These are phyloP conservation scores for Calycina herbarum DNA, from an alignment of 2,329 filamentous ascomycete species.

Conservation along the genomic window DNA sequence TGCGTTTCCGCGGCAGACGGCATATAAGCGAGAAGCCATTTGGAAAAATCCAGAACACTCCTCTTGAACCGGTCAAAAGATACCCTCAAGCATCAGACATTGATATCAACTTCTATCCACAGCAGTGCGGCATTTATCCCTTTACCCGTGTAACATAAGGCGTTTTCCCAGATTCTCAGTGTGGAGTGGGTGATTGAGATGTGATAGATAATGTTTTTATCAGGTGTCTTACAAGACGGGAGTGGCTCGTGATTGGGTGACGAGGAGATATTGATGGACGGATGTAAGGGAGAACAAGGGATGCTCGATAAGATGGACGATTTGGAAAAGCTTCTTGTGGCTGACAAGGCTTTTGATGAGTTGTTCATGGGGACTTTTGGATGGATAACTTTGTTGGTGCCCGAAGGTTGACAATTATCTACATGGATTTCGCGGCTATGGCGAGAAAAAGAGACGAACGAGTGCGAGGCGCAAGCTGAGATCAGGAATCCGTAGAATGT, in stretches of 20 bases:
- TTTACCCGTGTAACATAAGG: neutral
- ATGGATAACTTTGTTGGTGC: neutral
- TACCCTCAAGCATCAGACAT: too few relatives aligned
- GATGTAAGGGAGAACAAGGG: conserved; percentile 1
- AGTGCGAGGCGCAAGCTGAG: neutral
- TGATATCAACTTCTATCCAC: too few relatives aligned
- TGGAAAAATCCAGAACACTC: too few relatives aligned
- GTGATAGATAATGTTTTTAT: neutral
- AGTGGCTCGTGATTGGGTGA: neutral
- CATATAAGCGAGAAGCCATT: too few relatives aligned
- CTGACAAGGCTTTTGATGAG: neutral
- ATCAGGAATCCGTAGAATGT: neutral
- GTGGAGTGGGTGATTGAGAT: neutral
- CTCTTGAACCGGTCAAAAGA: too few relatives aligned
- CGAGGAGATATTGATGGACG: neutral
- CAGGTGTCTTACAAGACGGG: neutral
- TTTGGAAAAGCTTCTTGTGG: conserved; percentile 4
- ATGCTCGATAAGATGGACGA: neutral
- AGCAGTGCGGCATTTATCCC: neutral
- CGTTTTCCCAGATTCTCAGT: neutral
- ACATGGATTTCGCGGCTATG: conserved; percentile 4
- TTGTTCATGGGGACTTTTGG: neutral
- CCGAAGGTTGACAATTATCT: neutral
- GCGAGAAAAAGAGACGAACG: neutral
- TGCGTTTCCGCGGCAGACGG: too few relatives aligned